Percentiles rank a stretch among this genome's conserved stretches.
Evolutionary conservation across 345 rosid genomes (phyloP).

Genomic region (Hibiscus mutabilis): DNA sequence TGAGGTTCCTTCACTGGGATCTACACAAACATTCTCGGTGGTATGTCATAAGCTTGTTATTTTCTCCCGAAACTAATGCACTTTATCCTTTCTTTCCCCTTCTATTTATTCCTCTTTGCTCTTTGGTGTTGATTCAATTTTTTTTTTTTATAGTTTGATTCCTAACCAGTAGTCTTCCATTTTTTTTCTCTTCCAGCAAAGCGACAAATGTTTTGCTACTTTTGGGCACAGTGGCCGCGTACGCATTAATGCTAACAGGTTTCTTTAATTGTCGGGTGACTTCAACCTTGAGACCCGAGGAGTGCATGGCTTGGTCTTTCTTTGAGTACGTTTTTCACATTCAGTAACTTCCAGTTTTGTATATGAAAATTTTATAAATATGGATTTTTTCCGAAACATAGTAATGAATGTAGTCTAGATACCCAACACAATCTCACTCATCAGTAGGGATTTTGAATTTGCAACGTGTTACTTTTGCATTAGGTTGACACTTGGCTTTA

Average conservation of each 20-base stretch:
- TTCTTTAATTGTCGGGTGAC: constrained; percentile 81
- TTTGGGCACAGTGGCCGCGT: constrained; percentile 78
- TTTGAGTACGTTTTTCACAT: constrained; percentile 51
- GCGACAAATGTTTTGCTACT: constrained; percentile 67
- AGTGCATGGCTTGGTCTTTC: constrained; percentile 32
- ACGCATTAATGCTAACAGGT: constrained; percentile 72
- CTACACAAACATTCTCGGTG: constrained; percentile 78
- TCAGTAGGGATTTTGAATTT: constrained; percentile 5
- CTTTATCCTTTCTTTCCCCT: not conserved
- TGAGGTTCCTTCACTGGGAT: constrained; percentile 88
- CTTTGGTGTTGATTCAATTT: not conserved
- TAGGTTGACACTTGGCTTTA: constrained; percentile 5
- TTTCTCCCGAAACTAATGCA: not conserved
- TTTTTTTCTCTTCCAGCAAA: constrained; percentile 49
- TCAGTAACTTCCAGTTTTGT: not conserved
- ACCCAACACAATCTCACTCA: not conserved
- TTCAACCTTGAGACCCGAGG: constrained; percentile 54
- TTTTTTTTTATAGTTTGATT: not conserved
- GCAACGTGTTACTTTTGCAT: not conserved
- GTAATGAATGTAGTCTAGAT: not conserved
- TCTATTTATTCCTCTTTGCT: not conserved
- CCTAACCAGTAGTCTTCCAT: constrained; percentile 10
- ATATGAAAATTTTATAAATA: not conserved
- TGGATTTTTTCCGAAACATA: not conserved
- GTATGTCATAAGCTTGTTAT: constrained; percentile 28